These are phyloP conservation scores for Lagenaria siceraria DNA, from an alignment of 306 rosid genomes.

Conservation along the genomic window DNA sequence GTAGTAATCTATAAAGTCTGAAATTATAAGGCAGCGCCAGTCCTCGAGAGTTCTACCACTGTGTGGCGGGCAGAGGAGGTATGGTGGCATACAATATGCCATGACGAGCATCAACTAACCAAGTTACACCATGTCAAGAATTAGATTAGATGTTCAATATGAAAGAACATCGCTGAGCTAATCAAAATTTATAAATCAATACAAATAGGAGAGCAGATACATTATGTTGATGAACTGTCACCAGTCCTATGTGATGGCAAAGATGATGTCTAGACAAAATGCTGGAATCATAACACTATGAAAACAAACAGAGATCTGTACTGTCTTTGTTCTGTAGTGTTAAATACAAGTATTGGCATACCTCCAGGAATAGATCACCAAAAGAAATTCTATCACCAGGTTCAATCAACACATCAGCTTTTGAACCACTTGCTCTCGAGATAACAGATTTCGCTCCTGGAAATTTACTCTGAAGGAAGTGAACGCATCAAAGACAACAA, in stretches of 20 bases:
- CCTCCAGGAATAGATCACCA: conserved; percentile 84
- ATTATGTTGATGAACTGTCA: background rate
- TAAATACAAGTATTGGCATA: conserved; percentile 10
- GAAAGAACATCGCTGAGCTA: background rate
- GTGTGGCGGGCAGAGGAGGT: background rate
- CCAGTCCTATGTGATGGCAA: background rate
- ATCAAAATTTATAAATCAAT: background rate
- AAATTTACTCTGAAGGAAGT: conserved; percentile 39
- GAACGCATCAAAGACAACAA: conserved; percentile 5
- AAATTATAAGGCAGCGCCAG: background rate
- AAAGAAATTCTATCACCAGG: conserved; percentile 46
- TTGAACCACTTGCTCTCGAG: conserved; percentile 74
- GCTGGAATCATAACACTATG: background rate
- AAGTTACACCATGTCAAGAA: background rate
- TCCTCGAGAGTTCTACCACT: background rate
- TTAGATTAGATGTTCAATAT: background rate
- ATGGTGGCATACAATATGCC: background rate
- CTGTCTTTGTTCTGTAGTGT: background rate
- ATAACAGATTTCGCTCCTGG: conserved; percentile 69
- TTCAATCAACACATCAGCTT: conserved; percentile 53
- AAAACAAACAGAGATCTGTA: background rate
- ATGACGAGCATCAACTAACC: background rate
- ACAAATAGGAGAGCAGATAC: background rate
- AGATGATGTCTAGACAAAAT: background rate
- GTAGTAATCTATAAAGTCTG: background rate